Evolutionary conservation across 2,329 filamentous ascomycete species (phyloP), one percentile per base, ranked within the genome.

Genomic region (Alternaria sp.): DNA sequence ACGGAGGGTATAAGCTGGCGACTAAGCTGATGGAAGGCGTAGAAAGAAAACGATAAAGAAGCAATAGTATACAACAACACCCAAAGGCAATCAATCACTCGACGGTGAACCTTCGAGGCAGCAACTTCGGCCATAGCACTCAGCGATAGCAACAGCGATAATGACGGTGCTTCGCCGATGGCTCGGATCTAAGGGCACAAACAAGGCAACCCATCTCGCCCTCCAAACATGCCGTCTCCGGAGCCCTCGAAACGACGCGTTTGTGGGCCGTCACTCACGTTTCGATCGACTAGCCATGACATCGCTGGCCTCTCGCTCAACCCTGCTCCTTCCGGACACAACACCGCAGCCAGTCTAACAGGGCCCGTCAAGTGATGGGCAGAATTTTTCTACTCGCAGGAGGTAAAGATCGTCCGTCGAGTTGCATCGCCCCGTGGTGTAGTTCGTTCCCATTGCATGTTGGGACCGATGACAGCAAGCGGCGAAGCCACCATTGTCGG

Each of bases 171-270:
- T 54, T 74, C 75, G 75, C 75, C 69, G 74, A 77, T 77, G 71
- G 40, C 68, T 78, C 75, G 75, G 76, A 77, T 77, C 75, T 77
- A 75, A 75, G 49, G 43, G 8, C 25, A 64, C 55, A 45, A 56
- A 46, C 13, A 25, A 21, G 30, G 19, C 46, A 61, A 44, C 47
- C n/a, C 44, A 23, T 49, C 25, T 61, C 61, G 36, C 25, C 45
- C 61, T 60, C 61, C 57, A 59, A 61, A 57, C 57, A 57, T 11
- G 36, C 60, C 32, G 43, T 40, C 49, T 50, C 54, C 43, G 57
- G 51, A 62, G 45, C 46, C 54, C 61, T 60, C 46, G 59, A 40
- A 54, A 58, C 32, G 44, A 61, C 55, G n/a, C 55, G 28, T 28
- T 21, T 46, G 64, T 57, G 46, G 30, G 52, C 46, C 49, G 6